Percentiles rank a stretch among this genome's conserved stretches.
Conservation (phyloP, 2,329 filamentous ascomycete genomes). For the Scedosporium aurantiacum region DNA sequence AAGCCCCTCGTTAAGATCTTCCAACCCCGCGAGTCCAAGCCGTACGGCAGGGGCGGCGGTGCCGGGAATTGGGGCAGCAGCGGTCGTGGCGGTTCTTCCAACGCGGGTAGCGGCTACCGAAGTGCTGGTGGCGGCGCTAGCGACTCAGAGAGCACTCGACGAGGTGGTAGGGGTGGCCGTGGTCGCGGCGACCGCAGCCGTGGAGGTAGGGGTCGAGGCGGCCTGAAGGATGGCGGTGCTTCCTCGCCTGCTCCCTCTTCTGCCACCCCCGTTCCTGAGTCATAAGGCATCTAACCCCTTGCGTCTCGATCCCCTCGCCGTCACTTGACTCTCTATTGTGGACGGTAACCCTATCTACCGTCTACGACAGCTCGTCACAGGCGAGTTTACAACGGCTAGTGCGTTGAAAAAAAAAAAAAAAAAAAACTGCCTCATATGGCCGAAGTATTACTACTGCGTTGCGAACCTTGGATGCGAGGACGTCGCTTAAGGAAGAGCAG, state of each 20-base stretch:
- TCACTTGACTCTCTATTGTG: background rate
- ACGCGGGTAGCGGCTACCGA: conserved; percentile 63
- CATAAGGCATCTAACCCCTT: conserved; percentile 2
- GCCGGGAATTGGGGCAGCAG: conserved; percentile 58
- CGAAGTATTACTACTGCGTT: background rate
- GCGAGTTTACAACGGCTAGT: background rate
- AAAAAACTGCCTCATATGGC: background rate
- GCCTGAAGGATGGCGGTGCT: conserved; percentile 47
- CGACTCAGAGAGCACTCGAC: conserved; percentile 49
- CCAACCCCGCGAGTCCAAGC: conserved; percentile 52
- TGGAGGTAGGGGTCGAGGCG: conserved; percentile 47
- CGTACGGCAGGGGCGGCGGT: conserved; percentile 48
- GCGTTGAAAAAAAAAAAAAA: background rate
- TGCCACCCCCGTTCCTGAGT: conserved; percentile 35
- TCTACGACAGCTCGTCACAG: background rate
- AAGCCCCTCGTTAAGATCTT: conserved; percentile 78
- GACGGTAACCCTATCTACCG: background rate
- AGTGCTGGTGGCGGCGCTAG: conserved; percentile 60
- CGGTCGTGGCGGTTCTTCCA: conserved; percentile 47
- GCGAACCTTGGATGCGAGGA: background rate
- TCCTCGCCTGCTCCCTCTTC: conserved; percentile 41
- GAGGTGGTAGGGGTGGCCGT: conserved; percentile 42
- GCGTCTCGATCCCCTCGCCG: background rate
- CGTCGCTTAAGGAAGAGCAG: background rate
- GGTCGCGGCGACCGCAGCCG: conserved; percentile 42